Evolutionary conservation across 345 rosid species (phyloP).

Genomic region (Cardamine chenopodiifolia): DNA sequence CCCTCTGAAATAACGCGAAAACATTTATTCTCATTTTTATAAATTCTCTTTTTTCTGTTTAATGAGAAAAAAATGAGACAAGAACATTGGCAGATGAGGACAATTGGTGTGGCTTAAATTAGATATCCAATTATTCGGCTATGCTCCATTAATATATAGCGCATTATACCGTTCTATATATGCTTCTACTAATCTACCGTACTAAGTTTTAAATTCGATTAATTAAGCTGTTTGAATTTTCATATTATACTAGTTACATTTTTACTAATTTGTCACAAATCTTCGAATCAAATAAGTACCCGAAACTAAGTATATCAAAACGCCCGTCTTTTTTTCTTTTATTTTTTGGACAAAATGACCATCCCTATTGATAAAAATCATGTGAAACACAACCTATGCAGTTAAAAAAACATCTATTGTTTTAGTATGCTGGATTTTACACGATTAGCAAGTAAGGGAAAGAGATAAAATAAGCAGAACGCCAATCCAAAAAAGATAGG

Average conservation of each 20-base stretch:
- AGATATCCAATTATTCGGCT: constrained; percentile 35
- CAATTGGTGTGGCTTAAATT: constrained; percentile 39
- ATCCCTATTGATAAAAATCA: not conserved
- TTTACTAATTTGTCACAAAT: not conserved
- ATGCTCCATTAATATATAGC: constrained; percentile 14
- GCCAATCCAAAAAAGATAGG: constrained; percentile 5
- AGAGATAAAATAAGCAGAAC: not conserved
- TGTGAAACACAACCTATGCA: not conserved
- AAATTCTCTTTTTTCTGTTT: constrained; percentile 19
- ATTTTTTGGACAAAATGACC: too few species aligned
- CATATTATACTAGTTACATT: not conserved
- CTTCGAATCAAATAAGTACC: not conserved
- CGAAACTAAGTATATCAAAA: not conserved
- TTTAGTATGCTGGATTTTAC: not conserved
- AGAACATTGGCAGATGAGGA: constrained; percentile 29
- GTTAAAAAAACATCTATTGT: not conserved
- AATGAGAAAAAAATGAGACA: constrained; percentile 26
- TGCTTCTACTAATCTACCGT: not conserved
- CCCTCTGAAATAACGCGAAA: constrained; percentile 35
- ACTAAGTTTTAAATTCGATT: not conserved
- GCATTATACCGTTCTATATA: not conserved
- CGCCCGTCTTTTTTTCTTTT: too few species aligned
- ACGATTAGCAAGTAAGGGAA: not conserved
- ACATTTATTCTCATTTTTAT: constrained; percentile 16
- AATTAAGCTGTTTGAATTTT: not conserved